These are phyloP conservation scores for Pharnaceum exiguum DNA, from an alignment of 148 eudicot genomes.

Conservation along the genomic window DNA sequence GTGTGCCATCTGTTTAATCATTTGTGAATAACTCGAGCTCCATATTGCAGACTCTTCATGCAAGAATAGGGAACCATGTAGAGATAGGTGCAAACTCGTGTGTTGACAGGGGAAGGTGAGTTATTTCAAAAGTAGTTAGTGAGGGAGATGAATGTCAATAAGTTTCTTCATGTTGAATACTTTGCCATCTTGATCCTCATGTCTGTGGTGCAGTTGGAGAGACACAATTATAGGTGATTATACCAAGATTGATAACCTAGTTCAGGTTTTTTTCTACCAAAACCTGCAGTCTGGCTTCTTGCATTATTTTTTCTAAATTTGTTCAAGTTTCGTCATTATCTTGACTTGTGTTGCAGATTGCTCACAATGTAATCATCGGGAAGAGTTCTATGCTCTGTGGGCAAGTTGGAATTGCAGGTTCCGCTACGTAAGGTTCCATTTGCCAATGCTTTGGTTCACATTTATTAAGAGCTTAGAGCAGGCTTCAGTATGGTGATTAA, in stretches of 20 bases:
- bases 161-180: not conserved
- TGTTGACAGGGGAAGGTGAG: constrained; percentile 93
- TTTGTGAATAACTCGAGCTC: not conserved
- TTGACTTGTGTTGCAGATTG: constrained; percentile 53
- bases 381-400: constrained; percentile 77
- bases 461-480: not conserved
- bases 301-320: not conserved
- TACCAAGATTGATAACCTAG: constrained; percentile 88
- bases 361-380: constrained; percentile 80
- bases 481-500: not conserved
- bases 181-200: not conserved
- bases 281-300: constrained; percentile 9
- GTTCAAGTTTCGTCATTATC: not conserved
- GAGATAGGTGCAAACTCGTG: constrained; percentile 96
- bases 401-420: constrained; percentile 93
- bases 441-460: not conserved
- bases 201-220: constrained; percentile 70
- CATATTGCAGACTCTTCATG: constrained; percentile 46
- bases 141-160: not conserved
- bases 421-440: constrained; percentile 58
- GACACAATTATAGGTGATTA: constrained; percentile 75
- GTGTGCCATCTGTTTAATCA: not conserved
- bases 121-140: not conserved
- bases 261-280: constrained; percentile 56
- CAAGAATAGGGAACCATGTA: constrained; percentile 72